Evolutionary conservation across 2,329 filamentous ascomycete genomes (phyloP).

Genomic region (Dothidotthia symphoricarpi): DNA sequence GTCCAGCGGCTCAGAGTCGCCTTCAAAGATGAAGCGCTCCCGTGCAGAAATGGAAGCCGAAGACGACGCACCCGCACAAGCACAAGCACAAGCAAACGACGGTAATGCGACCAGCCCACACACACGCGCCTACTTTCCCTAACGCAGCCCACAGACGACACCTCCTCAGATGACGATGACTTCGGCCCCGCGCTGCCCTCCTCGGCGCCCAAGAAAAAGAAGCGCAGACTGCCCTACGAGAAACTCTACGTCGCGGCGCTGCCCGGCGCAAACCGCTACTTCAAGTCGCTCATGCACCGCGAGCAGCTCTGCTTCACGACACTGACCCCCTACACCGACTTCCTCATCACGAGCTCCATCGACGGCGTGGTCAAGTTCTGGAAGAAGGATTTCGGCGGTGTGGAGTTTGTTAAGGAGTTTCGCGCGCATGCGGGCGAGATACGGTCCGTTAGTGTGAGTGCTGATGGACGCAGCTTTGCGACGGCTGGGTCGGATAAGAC

Average conservation of each 20-base stretch:
- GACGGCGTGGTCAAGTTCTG: slow-evolving; percentile 99
- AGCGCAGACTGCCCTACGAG: slow-evolving; percentile 85
- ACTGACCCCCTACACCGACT: slow-evolving; percentile 87
- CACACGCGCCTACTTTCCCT: slow-evolving; percentile 14
- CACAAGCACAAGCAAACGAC: slow-evolving; percentile 12
- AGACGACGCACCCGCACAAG: slow-evolving; percentile 7
- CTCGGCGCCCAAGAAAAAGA: slow-evolving; percentile 79
- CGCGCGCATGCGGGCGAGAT: slow-evolving; percentile 86
- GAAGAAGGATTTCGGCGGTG: slow-evolving; percentile 88
- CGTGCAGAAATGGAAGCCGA: slow-evolving; percentile 27
- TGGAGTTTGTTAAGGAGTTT: slow-evolving; percentile 99
- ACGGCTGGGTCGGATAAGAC: slow-evolving; percentile 77
- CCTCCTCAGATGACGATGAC: slow-evolving; percentile 73
- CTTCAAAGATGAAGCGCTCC: slow-evolving; percentile 24
- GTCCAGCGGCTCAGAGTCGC: slow-evolving; percentile 23
- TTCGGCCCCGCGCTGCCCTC: slow-evolving; percentile 90
- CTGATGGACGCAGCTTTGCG: slow-evolving; percentile 90
- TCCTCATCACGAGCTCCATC: slow-evolving; percentile 87
- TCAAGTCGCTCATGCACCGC: slow-evolving; percentile 97
- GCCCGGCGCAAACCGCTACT: slow-evolving; percentile 75
- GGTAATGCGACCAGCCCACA: slow-evolving; percentile 8
- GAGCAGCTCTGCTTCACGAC: slow-evolving; percentile 87
- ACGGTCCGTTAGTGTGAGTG: slow-evolving; percentile 76
- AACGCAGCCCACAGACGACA: slow-evolving; percentile 45
- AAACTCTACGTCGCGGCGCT: slow-evolving; percentile 91